Evolutionary conservation across 2,329 filamentous ascomycete genomes (phyloP), one percentile per base, ranked within the genome.

Genomic region (Alternaria brassicicola): DNA sequence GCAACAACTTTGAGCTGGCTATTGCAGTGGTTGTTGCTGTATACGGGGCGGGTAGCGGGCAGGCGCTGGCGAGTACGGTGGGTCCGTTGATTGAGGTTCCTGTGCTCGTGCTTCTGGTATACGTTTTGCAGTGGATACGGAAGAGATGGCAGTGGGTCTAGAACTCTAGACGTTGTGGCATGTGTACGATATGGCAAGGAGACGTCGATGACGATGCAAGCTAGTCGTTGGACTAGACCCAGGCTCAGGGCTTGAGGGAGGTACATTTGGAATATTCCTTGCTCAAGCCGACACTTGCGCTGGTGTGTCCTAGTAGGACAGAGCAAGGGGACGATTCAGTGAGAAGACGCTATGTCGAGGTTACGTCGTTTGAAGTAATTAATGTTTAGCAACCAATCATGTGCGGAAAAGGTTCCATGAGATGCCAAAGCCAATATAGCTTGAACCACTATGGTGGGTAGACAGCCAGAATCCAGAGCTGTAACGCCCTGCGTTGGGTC

Each of bases 1-100:
- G 92, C 74, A 97, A 97, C 72, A 96, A 97, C 73, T 97, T 97
- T 70, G 93, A 97, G 79, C 80, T 97, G 23, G 92, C 93, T 0
- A 96, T 97, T 77, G 92, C 92, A 0, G 92, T 97, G 0, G 91
- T 91, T 0, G 88, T 96, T 3, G 89, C 92, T 0, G 89, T 89
- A 0, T 96, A 90, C 77, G 93, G 92, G 0, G 84, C 89, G 0
- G 80, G 89, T 38, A 94, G 90, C 68, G 87, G 93, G 48, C 88
- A 96, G 77, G 92, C 92, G 0, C 80, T 96, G 42, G 92, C 93
- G 1, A 83, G 90, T 7, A 96, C 92, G 0, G 92, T 96, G 0
- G 92, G 92, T 0, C 93, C 93, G 3, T 77, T 96, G 64, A 90
- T 97, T 51, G 92, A 97, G 72, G 92, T 96, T 3, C 92, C 92